phyloP scores from a whole-genome alignment of 805 yeast species.

The Sugiyamaella lignohabitans region DNA sequence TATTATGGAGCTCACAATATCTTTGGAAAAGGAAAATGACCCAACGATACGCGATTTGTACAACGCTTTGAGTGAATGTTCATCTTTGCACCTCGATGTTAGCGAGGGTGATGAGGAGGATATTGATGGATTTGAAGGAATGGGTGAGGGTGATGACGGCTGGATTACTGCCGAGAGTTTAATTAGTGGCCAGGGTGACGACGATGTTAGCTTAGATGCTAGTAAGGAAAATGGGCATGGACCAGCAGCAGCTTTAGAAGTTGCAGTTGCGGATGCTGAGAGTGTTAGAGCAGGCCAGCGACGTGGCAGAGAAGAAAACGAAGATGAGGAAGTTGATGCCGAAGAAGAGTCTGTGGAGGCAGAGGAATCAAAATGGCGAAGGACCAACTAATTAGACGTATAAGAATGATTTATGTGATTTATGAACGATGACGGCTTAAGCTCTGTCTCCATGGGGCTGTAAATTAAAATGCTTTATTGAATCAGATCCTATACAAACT shows the following conservation, averaged over 20 bases:
- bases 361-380: slow-evolving; percentile 20
- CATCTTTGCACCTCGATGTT: slow-evolving; percentile 23
- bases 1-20: slow-evolving; percentile 12
- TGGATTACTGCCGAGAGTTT: slow-evolving; percentile 11
- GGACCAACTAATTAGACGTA: slow-evolving; percentile 8
- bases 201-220: slow-evolving; percentile 13
- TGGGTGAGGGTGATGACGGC: slow-evolving; percentile 9
- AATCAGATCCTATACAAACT: no score
- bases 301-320: slow-evolving; percentile 13
- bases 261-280: slow-evolving; percentile 13
- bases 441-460: no score
- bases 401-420: no score
- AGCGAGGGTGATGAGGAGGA: slow-evolving; percentile 14
- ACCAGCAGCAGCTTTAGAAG: slow-evolving; percentile 22
- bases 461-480: no score
- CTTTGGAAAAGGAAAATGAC: slow-evolving; percentile 1
- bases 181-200: slow-evolving; percentile 16
- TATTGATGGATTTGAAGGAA: slow-evolving; percentile 6
- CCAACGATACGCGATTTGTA: slow-evolving; percentile 10
- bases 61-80: slow-evolving; percentile 21
- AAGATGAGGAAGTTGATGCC: slow-evolving; percentile 11
- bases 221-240: slow-evolving; percentile 10
- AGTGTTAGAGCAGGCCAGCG: slow-evolving; percentile 17
- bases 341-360: background rate
- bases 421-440: no score